These are phyloP conservation scores for Cardiosporidium cionae DNA, from an alignment of 169 alveolate genomes.

Conservation along the genomic window DNA sequence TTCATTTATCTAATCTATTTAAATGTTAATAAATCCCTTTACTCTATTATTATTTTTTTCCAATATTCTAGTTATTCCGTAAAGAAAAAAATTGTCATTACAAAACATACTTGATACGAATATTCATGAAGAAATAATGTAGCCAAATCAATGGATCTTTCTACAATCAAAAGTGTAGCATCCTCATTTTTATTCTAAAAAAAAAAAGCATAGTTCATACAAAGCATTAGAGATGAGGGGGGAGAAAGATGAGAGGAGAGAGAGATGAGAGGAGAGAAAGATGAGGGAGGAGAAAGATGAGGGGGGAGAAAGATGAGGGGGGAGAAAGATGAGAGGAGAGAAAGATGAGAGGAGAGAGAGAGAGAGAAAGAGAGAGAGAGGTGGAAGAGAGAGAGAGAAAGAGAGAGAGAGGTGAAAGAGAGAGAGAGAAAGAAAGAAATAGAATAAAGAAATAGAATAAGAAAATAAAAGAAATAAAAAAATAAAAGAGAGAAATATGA, in stretches of 20 bases:
- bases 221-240: background rate
- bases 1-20: no score
- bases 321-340: background rate
- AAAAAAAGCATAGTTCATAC: background rate
- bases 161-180: constrained; percentile 11
- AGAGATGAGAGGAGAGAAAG: background rate
- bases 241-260: background rate
- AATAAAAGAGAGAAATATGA: background rate
- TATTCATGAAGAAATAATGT: constrained; percentile 35
- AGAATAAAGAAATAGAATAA: background rate
- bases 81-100: background rate
- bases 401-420: background rate
- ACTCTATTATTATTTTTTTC: no score
- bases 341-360: background rate
- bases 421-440: background rate
- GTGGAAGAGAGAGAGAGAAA: background rate
- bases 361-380: background rate
- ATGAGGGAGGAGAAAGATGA: background rate
- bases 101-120: constrained; percentile 37
- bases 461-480: background rate
- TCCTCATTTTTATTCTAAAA: background rate
- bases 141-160: constrained; percentile 31
- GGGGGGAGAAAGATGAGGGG: background rate
- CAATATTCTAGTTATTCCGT: no score
- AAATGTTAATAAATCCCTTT: no score